These are phyloP conservation scores for Suhomyces emberorum DNA, from an alignment of 805 yeast genomes.

Conservation along the genomic window DNA sequence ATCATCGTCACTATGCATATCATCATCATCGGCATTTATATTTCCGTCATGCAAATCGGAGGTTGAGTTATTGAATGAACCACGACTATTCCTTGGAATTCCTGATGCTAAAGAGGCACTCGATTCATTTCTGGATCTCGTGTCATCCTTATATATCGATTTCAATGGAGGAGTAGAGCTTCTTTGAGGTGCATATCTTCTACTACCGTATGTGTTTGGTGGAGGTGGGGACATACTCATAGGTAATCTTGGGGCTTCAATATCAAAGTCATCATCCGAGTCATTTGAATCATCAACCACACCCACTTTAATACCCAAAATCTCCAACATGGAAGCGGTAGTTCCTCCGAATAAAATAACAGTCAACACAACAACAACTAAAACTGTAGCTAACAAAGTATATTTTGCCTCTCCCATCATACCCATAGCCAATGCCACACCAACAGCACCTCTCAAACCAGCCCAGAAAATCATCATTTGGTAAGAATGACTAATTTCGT, in stretches of 20 bases:
- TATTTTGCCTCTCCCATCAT: constrained; percentile 90
- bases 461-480: constrained; percentile 99
- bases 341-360: constrained; percentile 98
- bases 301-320: constrained; percentile 88
- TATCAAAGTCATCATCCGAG: constrained; percentile 93
- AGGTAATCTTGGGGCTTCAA: constrained; percentile 63
- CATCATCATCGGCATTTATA: constrained; percentile 15
- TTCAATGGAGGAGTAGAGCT: constrained; percentile 10
- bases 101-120: constrained; percentile 22
- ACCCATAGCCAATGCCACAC: constrained; percentile 98
- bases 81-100: constrained; percentile 5
- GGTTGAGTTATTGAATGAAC: constrained; percentile 7
- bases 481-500: constrained; percentile 90
- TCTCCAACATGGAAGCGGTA: constrained; percentile 96
- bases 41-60: constrained; percentile 6
- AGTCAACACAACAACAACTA: constrained; percentile 94
- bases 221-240: constrained; percentile 11
- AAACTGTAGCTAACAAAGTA: constrained; percentile 86
- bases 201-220: constrained; percentile 17
- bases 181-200: constrained; percentile 18
- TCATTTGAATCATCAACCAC: constrained; percentile 70
- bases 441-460: constrained; percentile 97
- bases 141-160: constrained; percentile 18
- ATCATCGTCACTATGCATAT: constrained; percentile 39
- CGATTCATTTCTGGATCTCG: constrained; percentile 30